Evolutionary conservation across 169 alveolate genomes (phyloP).

Genomic region (Plasmodium coatneyi): DNA sequence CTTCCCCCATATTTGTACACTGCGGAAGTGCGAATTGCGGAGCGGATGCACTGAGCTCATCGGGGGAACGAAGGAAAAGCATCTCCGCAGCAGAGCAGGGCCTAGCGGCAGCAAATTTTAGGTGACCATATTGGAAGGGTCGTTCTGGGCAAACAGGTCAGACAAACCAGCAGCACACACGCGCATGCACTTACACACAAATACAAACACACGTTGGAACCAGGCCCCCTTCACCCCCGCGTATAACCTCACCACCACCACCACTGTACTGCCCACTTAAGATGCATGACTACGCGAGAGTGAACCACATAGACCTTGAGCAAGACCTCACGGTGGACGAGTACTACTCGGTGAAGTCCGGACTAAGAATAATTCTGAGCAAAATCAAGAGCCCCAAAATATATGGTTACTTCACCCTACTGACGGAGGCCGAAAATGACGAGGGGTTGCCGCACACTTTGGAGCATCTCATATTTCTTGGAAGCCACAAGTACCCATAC

Average conservation of each 20-base stretch:
- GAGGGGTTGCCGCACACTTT: slow-evolving; percentile 92
- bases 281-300: slow-evolving; percentile 22
- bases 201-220: background rate
- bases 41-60: background rate
- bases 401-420: slow-evolving; percentile 77
- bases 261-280: no score
- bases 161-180: background rate
- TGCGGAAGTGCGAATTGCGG: background rate
- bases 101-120: background rate
- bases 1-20: background rate
- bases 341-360: slow-evolving; percentile 39
- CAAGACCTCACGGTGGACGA: slow-evolving; percentile 51
- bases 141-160: background rate
- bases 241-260: no score
- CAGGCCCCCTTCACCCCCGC: background rate
- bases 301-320: slow-evolving; percentile 23
- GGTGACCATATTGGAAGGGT: background rate
- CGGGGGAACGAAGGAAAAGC: background rate
- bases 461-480: slow-evolving; percentile 90
- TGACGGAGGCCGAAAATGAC: slow-evolving; percentile 88
- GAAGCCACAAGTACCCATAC: slow-evolving; percentile 86
- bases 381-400: slow-evolving; percentile 78
- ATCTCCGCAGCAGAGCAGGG: background rate
- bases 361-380: slow-evolving; percentile 37
- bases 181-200: background rate